These are phyloP conservation scores for Clitocybe nebularis DNA, from an alignment of 1,284 basidiomycete genomes.

Conservation along the genomic window DNA sequence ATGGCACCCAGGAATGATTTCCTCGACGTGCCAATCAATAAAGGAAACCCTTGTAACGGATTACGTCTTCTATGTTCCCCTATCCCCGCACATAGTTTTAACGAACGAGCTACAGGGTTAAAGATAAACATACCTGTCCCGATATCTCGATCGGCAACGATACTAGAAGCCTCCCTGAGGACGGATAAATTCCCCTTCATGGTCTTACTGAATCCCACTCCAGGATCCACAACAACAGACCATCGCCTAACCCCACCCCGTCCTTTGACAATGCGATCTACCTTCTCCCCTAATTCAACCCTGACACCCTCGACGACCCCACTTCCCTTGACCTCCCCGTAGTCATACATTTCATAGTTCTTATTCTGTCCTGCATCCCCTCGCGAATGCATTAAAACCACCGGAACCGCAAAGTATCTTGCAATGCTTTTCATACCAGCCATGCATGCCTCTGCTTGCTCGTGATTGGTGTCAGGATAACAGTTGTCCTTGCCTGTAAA, in stretches of 20 bases:
- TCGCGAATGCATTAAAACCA: constrained; percentile 93
- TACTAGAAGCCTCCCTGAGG: constrained; percentile 47
- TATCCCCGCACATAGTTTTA: background rate
- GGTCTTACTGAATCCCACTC: constrained; percentile 93
- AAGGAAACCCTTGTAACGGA: constrained; percentile 60
- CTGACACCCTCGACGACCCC: constrained; percentile 71
- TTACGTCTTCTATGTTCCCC: constrained; percentile 33
- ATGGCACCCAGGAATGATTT: constrained; percentile 82
- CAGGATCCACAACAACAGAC: constrained; percentile 91
- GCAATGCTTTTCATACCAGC: constrained; percentile 66
- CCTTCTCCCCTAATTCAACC: constrained; percentile 69
- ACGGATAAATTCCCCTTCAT: constrained; percentile 73
- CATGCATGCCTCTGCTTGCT: constrained; percentile 35
- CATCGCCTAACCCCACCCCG: constrained; percentile 80
- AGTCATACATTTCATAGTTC: constrained; percentile 54
- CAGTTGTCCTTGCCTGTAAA: constrained; percentile 62
- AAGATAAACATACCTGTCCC: background rate
- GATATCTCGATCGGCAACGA: constrained; percentile 39
- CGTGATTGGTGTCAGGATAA: constrained; percentile 36
- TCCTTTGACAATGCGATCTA: constrained; percentile 68
- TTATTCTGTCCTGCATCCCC: constrained; percentile 75
- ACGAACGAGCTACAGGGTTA: background rate
- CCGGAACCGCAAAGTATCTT: constrained; percentile 58
- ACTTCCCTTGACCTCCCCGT: constrained; percentile 28
- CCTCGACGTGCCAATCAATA: constrained; percentile 76